Percentiles rank a stretch among this genome's conserved stretches.
Evolutionary conservation across 2,329 filamentous ascomycete genomes (phyloP).

Genomic region (Pseudocercospora macadamiae): DNA sequence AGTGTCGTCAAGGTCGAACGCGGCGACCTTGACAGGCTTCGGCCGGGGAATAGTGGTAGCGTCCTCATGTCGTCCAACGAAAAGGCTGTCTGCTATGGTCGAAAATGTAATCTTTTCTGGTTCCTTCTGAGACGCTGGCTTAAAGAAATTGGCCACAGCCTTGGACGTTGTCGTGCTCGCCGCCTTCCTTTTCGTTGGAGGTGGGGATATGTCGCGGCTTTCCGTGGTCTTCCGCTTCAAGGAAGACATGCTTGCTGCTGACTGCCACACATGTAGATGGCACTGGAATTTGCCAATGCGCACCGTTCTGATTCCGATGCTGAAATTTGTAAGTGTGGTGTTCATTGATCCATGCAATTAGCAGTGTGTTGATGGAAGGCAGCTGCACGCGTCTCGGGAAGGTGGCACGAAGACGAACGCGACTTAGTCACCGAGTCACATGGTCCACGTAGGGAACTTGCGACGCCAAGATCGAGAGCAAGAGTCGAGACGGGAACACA

Average conservation of each 20-base stretch:
- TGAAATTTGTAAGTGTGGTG: background rate
- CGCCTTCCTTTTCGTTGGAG: conserved; percentile 59
- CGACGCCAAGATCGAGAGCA: too few relatives aligned
- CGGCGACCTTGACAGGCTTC: conserved; percentile 65
- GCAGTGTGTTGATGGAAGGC: background rate
- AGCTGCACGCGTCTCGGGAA: too few relatives aligned
- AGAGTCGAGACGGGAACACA: too few relatives aligned
- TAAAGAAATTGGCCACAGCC: conserved; percentile 84
- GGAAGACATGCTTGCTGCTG: conserved; percentile 11
- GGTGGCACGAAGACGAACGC: too few relatives aligned
- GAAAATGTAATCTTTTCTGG: conserved; percentile 75
- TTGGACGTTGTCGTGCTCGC: conserved; percentile 60
- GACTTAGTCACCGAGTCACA: too few relatives aligned
- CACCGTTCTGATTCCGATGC: background rate
- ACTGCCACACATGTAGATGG: background rate
- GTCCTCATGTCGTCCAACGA: conserved; percentile 70
- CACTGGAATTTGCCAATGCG: too few relatives aligned
- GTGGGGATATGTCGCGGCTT: conserved; percentile 58
- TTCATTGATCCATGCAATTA: background rate
- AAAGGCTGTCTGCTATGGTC: conserved; percentile 67
- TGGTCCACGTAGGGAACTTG: too few relatives aligned
- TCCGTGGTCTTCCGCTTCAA: conserved; percentile 44
- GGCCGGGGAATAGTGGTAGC: conserved; percentile 27
- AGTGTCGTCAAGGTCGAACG: conserved; percentile 83
- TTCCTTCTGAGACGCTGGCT: conserved; percentile 79